Conservation (phyloP, 768 basidiomycete genomes). For the Filobasidium floriforme region DNA sequence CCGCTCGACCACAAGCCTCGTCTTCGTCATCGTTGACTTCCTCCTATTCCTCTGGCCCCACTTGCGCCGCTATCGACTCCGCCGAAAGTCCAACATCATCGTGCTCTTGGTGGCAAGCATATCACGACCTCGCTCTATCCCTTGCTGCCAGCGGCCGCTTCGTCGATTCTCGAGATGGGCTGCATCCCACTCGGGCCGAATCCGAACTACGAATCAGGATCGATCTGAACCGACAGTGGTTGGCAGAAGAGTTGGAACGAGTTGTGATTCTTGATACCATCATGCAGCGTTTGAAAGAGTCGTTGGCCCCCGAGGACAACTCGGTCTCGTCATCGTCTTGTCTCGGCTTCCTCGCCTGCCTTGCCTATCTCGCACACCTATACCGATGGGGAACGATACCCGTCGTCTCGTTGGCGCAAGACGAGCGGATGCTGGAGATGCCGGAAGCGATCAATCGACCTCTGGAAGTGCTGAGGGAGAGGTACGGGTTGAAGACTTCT, state of each 20-base stretch:
- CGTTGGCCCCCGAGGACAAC: not conserved
- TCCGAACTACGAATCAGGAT: constrained; percentile 15
- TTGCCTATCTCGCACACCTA: constrained; percentile 22
- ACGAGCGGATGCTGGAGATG: constrained; percentile 15
- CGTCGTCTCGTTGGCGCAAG: constrained; percentile 21
- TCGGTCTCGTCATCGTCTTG: constrained; percentile 2
- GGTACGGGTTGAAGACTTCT: constrained; percentile 15
- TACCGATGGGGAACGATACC: constrained; percentile 22
- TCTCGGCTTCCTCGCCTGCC: constrained; percentile 17
- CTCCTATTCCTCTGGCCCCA: not conserved
- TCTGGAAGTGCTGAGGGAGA: constrained; percentile 13
- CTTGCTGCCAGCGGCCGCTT: constrained; percentile 12
- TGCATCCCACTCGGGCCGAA: constrained; percentile 14
- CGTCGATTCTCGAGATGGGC: constrained; percentile 15
- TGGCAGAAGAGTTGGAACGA: constrained; percentile 10
- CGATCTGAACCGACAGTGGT: constrained; percentile 13
- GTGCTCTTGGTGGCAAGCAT: constrained; percentile 10
- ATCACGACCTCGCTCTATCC: constrained; percentile 18
- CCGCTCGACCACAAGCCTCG: not conserved
- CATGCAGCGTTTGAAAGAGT: not conserved
- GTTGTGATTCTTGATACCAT: constrained; percentile 5
- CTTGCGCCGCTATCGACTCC: not conserved
- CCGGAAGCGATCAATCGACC: constrained; percentile 15
- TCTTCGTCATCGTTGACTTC: too few relatives aligned
- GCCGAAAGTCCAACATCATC: not conserved